Evolutionary conservation across 768 basidiomycete species (phyloP), one percentile per base, ranked within the genome.

Genomic region (Trametes cinnabarina): DNA sequence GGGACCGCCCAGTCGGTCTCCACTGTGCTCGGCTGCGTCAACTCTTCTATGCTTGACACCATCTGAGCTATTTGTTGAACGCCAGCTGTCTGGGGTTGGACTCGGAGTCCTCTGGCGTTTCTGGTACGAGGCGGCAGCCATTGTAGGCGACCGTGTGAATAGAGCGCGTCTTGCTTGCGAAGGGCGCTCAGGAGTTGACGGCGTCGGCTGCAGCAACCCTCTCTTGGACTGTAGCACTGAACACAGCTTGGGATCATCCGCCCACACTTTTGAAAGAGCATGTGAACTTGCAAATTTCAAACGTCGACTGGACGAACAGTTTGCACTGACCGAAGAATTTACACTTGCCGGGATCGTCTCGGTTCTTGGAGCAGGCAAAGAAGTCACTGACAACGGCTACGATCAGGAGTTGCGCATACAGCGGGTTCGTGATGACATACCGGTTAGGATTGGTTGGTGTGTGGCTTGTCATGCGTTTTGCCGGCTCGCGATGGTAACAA

Each of bases 241-340:
- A 2, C 30, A 17, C 15, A 59, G 41, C 3, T 26, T 49, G 22
- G 41, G 53, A 26, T 73, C 67, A 19, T 74, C 68, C 25, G 44
- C 65, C 75, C 75, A 76, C 22, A 61, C 75, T 76, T n/a, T n/a
- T n/a, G 57, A 35, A 30, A 20, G 19, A 17, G 28, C 9, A 14
- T 14, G n/a, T 15, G 17, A 9, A 39, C 14, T 39, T 39, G 14
- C 9, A 10, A 5, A 39, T 4, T n/a, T 39, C 37, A 5, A 10
- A 14, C 17, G 14, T 9, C 30, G 5, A 39, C 7, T 15, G 37
- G 37, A 39, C 37, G 9, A n/a, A 15, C 14, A 5, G 37, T 15
- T 8, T 9, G 37, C n/a, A 41, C 50, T 39, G 11, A 79, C 79
- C 64, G 32, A 70, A 81, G 56, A 78, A 82, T 0, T 47, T 35